These are phyloP conservation scores for Leucocoprinus birnbaumii DNA, from an alignment of 768 basidiomycete genomes.

Conservation along the genomic window DNA sequence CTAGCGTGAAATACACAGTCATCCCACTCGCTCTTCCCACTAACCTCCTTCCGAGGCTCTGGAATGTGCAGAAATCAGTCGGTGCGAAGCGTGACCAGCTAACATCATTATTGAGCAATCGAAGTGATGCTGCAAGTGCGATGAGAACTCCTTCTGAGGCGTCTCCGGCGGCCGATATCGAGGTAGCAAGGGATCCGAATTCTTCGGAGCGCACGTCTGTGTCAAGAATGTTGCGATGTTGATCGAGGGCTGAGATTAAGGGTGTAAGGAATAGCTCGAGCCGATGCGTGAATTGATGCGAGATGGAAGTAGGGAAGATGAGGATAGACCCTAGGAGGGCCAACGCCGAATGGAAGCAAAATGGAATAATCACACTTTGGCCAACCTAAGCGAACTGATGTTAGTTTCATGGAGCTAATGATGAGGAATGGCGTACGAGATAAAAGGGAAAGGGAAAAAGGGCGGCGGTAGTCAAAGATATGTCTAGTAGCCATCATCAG, in stretches of 20 bases:
- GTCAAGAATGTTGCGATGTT: constrained; percentile 45
- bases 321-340: constrained; percentile 47
- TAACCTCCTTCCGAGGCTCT: constrained; percentile 45
- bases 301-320: constrained; percentile 64
- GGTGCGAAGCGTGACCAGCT: constrained; percentile 60
- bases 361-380: constrained; percentile 48
- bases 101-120: constrained; percentile 57
- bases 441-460: constrained; percentile 71
- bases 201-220: constrained; percentile 36
- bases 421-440: constrained; percentile 24
- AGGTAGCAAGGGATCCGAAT: constrained; percentile 29
- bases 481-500: constrained; percentile 36
- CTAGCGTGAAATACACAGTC: constrained; percentile 56
- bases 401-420: not conserved
- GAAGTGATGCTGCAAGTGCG: constrained; percentile 47
- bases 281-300: constrained; percentile 51
- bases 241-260: constrained; percentile 38
- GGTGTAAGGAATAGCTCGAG: constrained; percentile 48
- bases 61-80: constrained; percentile 49
- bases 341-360: constrained; percentile 57
- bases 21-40: constrained; percentile 61
- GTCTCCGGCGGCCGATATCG: constrained; percentile 30
- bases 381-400: constrained; percentile 37
- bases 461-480: constrained; percentile 51
- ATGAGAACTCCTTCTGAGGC: constrained; percentile 46